Evolutionary conservation across 768 basidiomycete species (phyloP).

Genomic region (Jaapia argillacea): DNA sequence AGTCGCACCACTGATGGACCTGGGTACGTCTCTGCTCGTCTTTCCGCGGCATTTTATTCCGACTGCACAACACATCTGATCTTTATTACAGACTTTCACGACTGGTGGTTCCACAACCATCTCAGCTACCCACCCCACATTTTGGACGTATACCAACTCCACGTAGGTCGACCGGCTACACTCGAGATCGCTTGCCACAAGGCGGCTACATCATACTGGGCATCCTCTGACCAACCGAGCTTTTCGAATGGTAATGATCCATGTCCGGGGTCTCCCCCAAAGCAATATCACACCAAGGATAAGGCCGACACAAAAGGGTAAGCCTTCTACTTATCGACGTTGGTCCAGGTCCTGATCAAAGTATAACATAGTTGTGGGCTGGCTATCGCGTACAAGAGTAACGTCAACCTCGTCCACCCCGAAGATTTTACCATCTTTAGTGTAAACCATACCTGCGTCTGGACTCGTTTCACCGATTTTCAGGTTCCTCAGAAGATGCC

Average conservation of each 20-base stretch:
- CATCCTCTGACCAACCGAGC: constrained; percentile 41
- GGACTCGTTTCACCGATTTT: constrained; percentile 61
- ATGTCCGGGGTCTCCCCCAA: constrained; percentile 35
- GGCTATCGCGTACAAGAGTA: constrained; percentile 67
- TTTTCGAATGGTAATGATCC: constrained; percentile 40
- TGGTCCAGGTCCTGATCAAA: background rate
- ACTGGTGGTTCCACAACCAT: constrained; percentile 58
- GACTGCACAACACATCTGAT: no score
- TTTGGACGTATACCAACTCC: constrained; percentile 47
- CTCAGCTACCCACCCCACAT: constrained; percentile 46
- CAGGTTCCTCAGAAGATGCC: constrained; percentile 60
- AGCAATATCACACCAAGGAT: constrained; percentile 42
- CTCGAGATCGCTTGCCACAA: constrained; percentile 51
- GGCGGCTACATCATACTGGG: constrained; percentile 47
- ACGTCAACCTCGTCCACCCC: constrained; percentile 46
- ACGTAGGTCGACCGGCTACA: constrained; percentile 44
- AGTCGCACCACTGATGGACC: constrained; percentile 27
- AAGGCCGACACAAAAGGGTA: background rate
- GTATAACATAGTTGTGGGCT: constrained; percentile 38
- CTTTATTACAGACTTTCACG: constrained; percentile 29
- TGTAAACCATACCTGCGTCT: constrained; percentile 69
- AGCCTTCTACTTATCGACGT: background rate
- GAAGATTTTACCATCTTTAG: constrained; percentile 67
- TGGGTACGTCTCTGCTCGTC: no score
- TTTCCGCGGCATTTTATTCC: no score